phyloP scores from a whole-genome alignment of 257 asterid species.

The Solanum sitiens region DNA sequence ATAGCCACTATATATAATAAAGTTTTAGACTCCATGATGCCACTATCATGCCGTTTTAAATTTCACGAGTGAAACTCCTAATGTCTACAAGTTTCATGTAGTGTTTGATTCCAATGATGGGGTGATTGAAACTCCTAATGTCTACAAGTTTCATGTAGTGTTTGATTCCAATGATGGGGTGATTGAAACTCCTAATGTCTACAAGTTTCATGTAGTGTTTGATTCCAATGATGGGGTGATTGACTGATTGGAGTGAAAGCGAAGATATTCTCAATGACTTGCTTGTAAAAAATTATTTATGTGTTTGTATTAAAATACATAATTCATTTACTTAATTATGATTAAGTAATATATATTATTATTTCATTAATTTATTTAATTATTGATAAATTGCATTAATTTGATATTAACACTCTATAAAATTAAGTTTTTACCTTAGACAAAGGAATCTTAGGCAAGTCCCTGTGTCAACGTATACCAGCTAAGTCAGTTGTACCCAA shows the following conservation, averaged over 20 bases:
- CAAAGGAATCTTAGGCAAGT: neutral
- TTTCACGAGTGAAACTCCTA: rapidly evolving
- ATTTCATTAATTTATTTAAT: neutral
- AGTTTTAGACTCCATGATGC: neutral
- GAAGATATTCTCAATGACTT: neutral
- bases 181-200: neutral
- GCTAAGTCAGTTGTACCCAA: neutral
- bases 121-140: neutral
- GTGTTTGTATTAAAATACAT: neutral
- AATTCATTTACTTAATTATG: neutral
- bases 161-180: neutral
- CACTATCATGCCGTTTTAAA: too few species aligned
- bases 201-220: neutral
- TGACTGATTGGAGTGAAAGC: neutral
- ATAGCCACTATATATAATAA: neutral
- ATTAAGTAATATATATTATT: neutral
- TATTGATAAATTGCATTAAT: neutral
- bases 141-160: neutral
- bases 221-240: neutral
- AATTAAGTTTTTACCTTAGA: neutral
- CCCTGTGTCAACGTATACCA: neutral
- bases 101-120: neutral
- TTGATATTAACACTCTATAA: too few species aligned
- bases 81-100: neutral
- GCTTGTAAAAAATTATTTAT: neutral